phyloP scores from a whole-genome alignment of 495 filamentous ascomycete species.

The Alectoria sarmentosa region DNA sequence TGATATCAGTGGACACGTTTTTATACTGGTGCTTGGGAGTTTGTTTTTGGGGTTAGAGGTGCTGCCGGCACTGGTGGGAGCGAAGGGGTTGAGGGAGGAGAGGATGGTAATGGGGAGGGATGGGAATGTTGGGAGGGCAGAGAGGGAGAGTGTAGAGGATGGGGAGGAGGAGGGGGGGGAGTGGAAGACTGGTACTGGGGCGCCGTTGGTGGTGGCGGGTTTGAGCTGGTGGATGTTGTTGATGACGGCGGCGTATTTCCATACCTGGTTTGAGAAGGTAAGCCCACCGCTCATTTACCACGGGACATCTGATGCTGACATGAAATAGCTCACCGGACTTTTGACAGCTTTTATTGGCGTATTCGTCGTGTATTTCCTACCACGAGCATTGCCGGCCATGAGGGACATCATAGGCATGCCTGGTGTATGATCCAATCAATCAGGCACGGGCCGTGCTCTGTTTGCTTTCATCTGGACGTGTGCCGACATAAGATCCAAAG shows the following conservation, averaged over 20 bases:
- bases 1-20: constrained; percentile 93
- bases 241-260: constrained; percentile 97
- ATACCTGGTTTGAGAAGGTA: constrained; percentile 98
- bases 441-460: not conserved
- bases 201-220: constrained; percentile 33
- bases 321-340: constrained; percentile 50
- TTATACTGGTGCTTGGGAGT: constrained; percentile 78
- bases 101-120: constrained; percentile 42
- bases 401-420: constrained; percentile 67
- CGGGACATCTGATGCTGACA: constrained; percentile 23
- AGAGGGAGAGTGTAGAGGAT: constrained; percentile 30
- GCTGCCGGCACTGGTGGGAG: constrained; percentile 47
- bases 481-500: not conserved
- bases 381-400: constrained; percentile 55
- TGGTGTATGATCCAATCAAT: constrained; percentile 45
- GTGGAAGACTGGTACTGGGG: constrained; percentile 45
- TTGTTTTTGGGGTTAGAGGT: constrained; percentile 74
- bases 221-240: constrained; percentile 66
- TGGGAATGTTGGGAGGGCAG: constrained; percentile 45
- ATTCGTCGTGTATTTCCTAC: constrained; percentile 70
- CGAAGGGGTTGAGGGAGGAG: constrained; percentile 45
- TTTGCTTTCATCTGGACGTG: not conserved
- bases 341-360: constrained; percentile 59
- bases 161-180: constrained; percentile 37
- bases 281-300: constrained; percentile 17